Percentiles rank a stretch among this genome's conserved stretches.
These are phyloP conservation scores for Phytopythium kandeliae DNA, from an alignment of 352 stramenopile species.

Conservation along the genomic window DNA sequence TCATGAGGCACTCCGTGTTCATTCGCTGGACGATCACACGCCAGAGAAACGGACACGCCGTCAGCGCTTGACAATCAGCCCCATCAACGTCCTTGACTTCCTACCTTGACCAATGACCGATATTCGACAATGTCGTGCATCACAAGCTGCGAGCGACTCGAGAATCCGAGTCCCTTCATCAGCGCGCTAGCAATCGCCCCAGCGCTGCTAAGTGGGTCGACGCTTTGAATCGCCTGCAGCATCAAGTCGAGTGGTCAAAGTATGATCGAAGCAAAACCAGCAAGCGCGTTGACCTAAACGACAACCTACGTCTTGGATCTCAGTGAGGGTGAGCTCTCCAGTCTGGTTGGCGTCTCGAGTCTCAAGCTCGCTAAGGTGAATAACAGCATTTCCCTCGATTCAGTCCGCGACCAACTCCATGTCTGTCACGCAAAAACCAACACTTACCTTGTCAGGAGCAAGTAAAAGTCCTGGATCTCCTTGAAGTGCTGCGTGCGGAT, in stretches of 20 bases:
- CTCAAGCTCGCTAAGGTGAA: conserved; percentile 45
- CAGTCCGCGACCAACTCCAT: too few species aligned
- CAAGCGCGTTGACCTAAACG: not conserved
- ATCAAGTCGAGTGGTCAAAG: not conserved
- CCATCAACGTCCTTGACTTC: not conserved
- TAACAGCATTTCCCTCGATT: too few species aligned
- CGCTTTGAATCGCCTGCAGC: conserved; percentile 15
- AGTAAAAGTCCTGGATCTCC: conserved; percentile 79
- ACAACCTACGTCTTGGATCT: conserved; percentile 18
- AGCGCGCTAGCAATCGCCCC: conserved; percentile 24
- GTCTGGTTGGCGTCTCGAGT: conserved; percentile 35
- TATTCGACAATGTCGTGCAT: conserved; percentile 56
- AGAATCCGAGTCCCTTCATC: conserved; percentile 35
- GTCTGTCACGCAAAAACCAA: not conserved
- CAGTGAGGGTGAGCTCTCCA: conserved; percentile 35
- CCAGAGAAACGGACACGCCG: not conserved
- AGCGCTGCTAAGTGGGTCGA: conserved; percentile 48
- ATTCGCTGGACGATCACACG: conserved; percentile 34
- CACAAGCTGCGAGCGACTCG: conserved; percentile 29
- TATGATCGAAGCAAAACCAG: not conserved
- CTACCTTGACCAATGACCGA: conserved; percentile 44
- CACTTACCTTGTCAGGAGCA: conserved; percentile 34
- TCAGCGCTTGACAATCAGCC: not conserved
- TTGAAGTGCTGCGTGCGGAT: conserved; percentile 80
- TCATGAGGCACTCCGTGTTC: conserved; percentile 65